Evolutionary conservation across 768 basidiomycete species (phyloP).

Genomic region (Daedaleopsis sinensis): DNA sequence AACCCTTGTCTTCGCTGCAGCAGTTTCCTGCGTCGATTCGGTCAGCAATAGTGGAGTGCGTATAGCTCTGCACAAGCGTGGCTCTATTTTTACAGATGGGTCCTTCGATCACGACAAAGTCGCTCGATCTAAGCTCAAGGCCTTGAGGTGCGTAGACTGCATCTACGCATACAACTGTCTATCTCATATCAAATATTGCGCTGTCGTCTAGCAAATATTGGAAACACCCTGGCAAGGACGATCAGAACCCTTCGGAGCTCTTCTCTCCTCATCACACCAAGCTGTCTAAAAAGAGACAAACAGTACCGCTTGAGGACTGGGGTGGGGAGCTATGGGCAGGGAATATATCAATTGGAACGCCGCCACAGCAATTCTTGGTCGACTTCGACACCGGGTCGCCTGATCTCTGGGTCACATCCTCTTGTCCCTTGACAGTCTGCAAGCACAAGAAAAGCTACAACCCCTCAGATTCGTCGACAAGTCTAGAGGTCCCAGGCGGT

Average conservation of each 20-base stretch:
- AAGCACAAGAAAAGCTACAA: slow-evolving; percentile 25
- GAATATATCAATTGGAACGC: slow-evolving; percentile 47
- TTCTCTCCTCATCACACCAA: neutral
- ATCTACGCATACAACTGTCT: neutral
- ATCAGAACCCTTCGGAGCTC: neutral
- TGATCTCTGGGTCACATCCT: slow-evolving; percentile 19
- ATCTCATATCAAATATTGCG: too few relatives aligned
- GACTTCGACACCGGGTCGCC: slow-evolving; percentile 20
- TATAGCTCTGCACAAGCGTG: too few relatives aligned
- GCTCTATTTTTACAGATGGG: too few relatives aligned
- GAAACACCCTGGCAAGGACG: neutral
- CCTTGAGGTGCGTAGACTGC: neutral
- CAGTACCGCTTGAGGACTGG: neutral
- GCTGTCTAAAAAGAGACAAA: neutral
- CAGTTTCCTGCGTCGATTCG: too few relatives aligned
- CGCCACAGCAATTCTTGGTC: slow-evolving; percentile 31
- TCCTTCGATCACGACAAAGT: too few relatives aligned
- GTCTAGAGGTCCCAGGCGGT: neutral
- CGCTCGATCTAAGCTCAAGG: too few relatives aligned
- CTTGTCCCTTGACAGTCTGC: neutral
- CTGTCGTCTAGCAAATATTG: neutral
- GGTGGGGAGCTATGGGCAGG: slow-evolving; percentile 39
- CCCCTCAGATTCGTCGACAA: neutral
- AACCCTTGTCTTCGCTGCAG: too few relatives aligned
- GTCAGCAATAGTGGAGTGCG: too few relatives aligned